phyloP scores from a whole-genome alignment of 2,329 filamentous ascomycete species.

The Paradendryphiella salina region DNA sequence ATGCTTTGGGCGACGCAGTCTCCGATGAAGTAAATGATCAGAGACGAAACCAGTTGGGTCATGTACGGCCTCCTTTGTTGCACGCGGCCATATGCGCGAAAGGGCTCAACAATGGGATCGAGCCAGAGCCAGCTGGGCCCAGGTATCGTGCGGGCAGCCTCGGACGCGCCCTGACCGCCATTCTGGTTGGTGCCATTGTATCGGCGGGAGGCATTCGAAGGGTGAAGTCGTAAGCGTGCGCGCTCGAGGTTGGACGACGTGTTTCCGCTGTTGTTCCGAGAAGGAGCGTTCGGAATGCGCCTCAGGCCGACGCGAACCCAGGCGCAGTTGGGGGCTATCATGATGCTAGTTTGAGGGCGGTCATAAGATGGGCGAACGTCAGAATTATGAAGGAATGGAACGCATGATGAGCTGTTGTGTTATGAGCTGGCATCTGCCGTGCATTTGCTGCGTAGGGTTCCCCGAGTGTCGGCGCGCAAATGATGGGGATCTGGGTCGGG shows the following conservation, averaged over 20 bases:
- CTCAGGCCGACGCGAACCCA: slow-evolving; percentile 28
- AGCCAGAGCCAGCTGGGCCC: slow-evolving; percentile 54
- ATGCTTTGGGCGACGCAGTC: slow-evolving; percentile 79
- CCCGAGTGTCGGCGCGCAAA: slow-evolving; percentile 32
- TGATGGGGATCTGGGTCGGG: slow-evolving; percentile 18
- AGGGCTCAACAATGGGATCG: slow-evolving; percentile 51
- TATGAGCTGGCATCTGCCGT: slow-evolving; percentile 19
- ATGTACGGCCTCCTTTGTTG: slow-evolving; percentile 73
- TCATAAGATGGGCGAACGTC: slow-evolving; percentile 11
- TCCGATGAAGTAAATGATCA: slow-evolving; percentile 77
- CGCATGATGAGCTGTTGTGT: slow-evolving; percentile 19
- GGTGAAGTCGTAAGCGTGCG: slow-evolving; percentile 18
- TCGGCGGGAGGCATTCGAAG: slow-evolving; percentile 17
- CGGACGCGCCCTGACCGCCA: slow-evolving; percentile 22
- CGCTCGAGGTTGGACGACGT: slow-evolving; percentile 8
- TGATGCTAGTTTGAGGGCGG: slow-evolving; percentile 23
- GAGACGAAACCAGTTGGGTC: slow-evolving; percentile 76
- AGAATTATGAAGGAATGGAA: slow-evolving; percentile 5
- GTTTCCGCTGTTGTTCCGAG: slow-evolving; percentile 13
- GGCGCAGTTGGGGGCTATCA: slow-evolving; percentile 39
- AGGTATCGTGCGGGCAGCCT: slow-evolving; percentile 43
- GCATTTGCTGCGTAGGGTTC: slow-evolving; percentile 19
- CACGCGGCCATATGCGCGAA: slow-evolving; percentile 66
- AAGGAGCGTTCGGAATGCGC: slow-evolving; percentile 26
- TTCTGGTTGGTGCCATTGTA: slow-evolving; percentile 27